phyloP scores from a whole-genome alignment of 192 early-diverging fungal genomes.

The Coemansia sp. region DNA sequence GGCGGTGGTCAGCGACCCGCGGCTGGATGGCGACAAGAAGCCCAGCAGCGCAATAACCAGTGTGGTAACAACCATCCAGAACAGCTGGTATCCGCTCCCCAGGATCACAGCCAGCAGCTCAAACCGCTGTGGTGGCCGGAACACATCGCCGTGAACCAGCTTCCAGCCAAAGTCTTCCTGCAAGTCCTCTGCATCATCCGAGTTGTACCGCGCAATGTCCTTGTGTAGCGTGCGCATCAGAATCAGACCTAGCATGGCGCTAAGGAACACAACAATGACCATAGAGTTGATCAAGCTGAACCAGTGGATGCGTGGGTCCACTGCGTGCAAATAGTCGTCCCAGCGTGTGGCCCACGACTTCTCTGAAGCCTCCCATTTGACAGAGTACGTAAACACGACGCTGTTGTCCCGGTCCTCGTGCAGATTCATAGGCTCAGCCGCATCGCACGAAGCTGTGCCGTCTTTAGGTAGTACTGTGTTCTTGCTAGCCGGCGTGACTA shows the following conservation, averaged over 20 bases:
- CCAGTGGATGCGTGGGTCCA: conserved; percentile 94
- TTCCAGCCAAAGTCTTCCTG: conserved; percentile 99
- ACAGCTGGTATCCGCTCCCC: conserved; percentile 81
- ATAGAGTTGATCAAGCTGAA: conserved; percentile 92
- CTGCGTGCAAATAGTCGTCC: conserved; percentile 79
- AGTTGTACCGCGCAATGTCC: conserved; percentile 92
- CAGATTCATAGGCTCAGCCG: conserved; percentile 44
- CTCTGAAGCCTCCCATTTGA: conserved; percentile 59
- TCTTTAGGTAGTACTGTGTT: conserved; percentile 31
- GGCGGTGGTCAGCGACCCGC: conserved; percentile 89
- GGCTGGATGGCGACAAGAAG: conserved; percentile 86
- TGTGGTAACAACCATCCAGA: conserved; percentile 69
- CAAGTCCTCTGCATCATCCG: conserved; percentile 63
- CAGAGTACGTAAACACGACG: conserved; percentile 65
- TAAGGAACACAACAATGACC: conserved; percentile 88
- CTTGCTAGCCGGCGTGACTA: conserved; percentile 69
- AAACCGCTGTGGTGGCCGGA: conserved; percentile 77
- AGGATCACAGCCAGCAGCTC: conserved; percentile 75
- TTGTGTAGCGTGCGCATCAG: conserved; percentile 83
- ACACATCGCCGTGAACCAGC: conserved; percentile 96
- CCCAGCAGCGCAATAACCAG: conserved; percentile 91
- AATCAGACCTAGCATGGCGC: conserved; percentile 88
- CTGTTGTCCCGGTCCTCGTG: conserved; percentile 46
- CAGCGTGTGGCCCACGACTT: conserved; percentile 82
- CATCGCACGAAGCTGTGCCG: conserved; percentile 33